A percentile compares a stretch with the other conserved stretches of the same genome.
These are phyloP conservation scores for Xerocomus brunneocitrinus DNA, from an alignment of 768 basidiomycete genomes.

Conservation along the genomic window DNA sequence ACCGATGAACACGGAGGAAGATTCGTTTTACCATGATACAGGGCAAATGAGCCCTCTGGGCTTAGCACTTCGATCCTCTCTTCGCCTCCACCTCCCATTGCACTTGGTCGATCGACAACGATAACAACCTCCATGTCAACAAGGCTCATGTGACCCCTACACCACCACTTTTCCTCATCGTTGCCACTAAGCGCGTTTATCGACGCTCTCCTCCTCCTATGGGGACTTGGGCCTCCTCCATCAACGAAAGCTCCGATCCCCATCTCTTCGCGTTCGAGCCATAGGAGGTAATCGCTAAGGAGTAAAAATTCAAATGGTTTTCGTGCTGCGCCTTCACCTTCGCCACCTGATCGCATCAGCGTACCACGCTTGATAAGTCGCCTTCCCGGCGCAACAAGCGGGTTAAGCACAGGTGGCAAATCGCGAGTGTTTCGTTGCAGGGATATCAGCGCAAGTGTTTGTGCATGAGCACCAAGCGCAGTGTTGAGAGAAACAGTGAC, in stretches of 20 bases:
- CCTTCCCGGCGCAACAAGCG: slow-evolving; percentile 79
- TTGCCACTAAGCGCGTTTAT: slow-evolving; percentile 23
- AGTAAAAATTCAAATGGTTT: slow-evolving; percentile 66
- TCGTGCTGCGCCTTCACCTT: slow-evolving; percentile 38
- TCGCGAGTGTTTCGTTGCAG: slow-evolving; percentile 74
- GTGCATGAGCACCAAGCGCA: slow-evolving; percentile 72
- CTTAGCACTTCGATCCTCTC: slow-evolving; percentile 70
- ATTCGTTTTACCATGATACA: slow-evolving; percentile 55
- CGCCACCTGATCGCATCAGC: slow-evolving; percentile 44
- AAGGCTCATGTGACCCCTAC: slow-evolving; percentile 62
- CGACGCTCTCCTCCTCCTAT: slow-evolving; percentile 12
- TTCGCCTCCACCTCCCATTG: slow-evolving; percentile 32
- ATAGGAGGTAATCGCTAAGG: slow-evolving; percentile 78
- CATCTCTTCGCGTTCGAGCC: slow-evolving; percentile 57
- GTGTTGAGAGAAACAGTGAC: slow-evolving; percentile 77
- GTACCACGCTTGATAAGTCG: slow-evolving; percentile 64
- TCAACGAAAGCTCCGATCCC: slow-evolving; percentile 16
- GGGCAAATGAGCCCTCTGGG: slow-evolving; percentile 70
- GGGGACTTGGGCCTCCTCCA: slow-evolving; percentile 19
- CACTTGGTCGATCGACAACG: slow-evolving; percentile 26
- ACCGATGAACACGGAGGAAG: neutral
- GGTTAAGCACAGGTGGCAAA: slow-evolving; percentile 73
- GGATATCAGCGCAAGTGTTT: slow-evolving; percentile 69
- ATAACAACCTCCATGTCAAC: slow-evolving; percentile 77
- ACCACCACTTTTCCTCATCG: slow-evolving; percentile 69